phyloP scores from a whole-genome alignment of 345 rosid genomes.

The Microcos paniculata region DNA sequence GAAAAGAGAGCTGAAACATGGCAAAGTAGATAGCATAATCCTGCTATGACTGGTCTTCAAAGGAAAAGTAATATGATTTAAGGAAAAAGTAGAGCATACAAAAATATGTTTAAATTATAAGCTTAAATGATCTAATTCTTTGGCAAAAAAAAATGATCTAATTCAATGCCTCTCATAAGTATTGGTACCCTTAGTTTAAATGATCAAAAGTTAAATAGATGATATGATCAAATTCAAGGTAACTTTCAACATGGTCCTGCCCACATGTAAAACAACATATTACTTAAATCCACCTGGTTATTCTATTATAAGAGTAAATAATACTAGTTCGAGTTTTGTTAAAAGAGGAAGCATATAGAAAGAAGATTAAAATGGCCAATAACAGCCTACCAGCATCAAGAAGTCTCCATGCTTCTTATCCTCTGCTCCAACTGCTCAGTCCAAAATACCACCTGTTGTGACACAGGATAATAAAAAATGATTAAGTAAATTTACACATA shows the following conservation, averaged over 20 bases:
- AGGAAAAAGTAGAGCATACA: constrained; percentile 23
- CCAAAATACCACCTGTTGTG: constrained; percentile 87
- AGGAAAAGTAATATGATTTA: neutral
- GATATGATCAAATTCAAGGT: constrained; percentile 92
- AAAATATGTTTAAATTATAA: too few relatives aligned
- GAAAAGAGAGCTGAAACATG: neutral
- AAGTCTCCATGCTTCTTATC: constrained; percentile 89
- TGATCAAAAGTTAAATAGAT: too few relatives aligned
- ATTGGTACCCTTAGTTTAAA: too few relatives aligned
- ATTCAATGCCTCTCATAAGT: too few relatives aligned
- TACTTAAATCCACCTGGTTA: neutral
- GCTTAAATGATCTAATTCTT: too few relatives aligned
- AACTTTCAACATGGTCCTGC: constrained; percentile 98
- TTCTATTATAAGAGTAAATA: too few relatives aligned
- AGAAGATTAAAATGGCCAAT: neutral
- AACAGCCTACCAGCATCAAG: constrained; percentile 64
- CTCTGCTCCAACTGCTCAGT: constrained; percentile 90
- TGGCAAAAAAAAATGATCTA: too few relatives aligned
- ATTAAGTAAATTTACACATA: too few relatives aligned
- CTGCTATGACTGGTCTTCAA: neutral
- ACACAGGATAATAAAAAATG: constrained; percentile 43
- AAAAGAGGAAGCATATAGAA: constrained; percentile 3
- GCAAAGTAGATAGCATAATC: neutral
- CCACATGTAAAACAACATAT: constrained; percentile 10
- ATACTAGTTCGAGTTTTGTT: too few relatives aligned